Base-by-base conservation (phyloP, 2,329 filamentous ascomycete genomes). In the Diplodia mutila region DNA sequence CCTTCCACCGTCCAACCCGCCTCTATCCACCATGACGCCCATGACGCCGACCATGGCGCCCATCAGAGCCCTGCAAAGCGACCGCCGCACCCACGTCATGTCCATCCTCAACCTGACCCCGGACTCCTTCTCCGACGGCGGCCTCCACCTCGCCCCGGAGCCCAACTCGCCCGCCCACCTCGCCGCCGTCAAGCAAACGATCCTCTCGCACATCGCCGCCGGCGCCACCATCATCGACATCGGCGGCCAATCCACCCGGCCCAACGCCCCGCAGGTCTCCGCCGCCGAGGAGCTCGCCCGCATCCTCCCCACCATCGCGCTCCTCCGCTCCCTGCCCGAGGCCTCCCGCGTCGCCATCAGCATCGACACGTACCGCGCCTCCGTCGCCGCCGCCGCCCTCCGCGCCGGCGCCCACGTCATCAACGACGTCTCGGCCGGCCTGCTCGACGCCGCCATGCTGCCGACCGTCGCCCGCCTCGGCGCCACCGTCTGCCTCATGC, bases 81-180 rank as follows among this genome's bases (percentile, higher is more conserved):
- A 68, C 6, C 72, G 75, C 34, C 61, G 82, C 65, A 97, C 94
- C 0, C 87, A 88, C 54, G 81, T 97, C 72, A 99, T 99, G 95
- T 92, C 91, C 66, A 97, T 99, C 70, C 84, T 98, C 54, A 99
- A 99, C 79, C 82, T 97, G 64, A 98, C 95, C 0, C 94, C 94
- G 0, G 94, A 99, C 80, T 98, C 94, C 11, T 99, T 99, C 82
- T 98, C 94, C 0, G 94, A 98, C 75, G 94, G 93, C 65, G 93
- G 93, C 9, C 75, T n/a, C 27, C 21, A 67, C 51, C 57, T 64
- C 34, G 6, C 70, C 6, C 12, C 54, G 1, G 12, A 25, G 25
- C 37, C 65, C 51, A 67, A 76, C 53, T 76, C 72, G 65, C 70
- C 73, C 53, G 65, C 80, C 14, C 83, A 87, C 70, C 69, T 81